Evolutionary conservation across 306 rosid species (phyloP).

Genomic region (Cajanus cajan): DNA sequence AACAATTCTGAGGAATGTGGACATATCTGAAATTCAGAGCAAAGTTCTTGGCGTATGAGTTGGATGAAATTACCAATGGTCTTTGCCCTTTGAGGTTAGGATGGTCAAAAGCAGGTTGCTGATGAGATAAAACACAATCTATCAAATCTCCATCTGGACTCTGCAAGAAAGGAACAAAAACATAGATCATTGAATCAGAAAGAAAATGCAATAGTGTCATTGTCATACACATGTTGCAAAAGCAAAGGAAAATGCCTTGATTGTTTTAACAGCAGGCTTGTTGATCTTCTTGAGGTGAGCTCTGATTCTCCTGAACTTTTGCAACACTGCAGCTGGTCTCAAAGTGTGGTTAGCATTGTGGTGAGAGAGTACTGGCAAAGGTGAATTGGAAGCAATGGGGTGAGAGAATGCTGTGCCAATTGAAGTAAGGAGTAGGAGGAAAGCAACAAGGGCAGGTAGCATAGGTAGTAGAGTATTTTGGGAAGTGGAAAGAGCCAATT

Average conservation of each 20-base stretch:
- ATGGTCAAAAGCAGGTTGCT: conserved; percentile 95
- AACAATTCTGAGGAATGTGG: conserved; percentile 18
- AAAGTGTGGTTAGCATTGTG: conserved; percentile 53
- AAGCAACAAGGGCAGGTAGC: conserved; percentile 57
- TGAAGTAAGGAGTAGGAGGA: conserved; percentile 55
- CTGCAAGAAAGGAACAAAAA: conserved; percentile 46
- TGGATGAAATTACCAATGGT: conserved; percentile 71
- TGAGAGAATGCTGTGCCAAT: conserved; percentile 51
- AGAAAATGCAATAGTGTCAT: not conserved
- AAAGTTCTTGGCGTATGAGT: not conserved
- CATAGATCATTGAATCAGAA: conserved; percentile 29
- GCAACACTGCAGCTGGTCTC: conserved; percentile 44
- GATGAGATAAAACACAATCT: conserved; percentile 81
- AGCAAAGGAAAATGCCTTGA: conserved; percentile 56
- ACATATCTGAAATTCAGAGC: not conserved
- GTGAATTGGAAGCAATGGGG: conserved; percentile 39
- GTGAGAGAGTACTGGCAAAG: conserved; percentile 27
- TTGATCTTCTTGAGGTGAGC: conserved; percentile 64
- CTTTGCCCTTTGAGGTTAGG: conserved; percentile 65
- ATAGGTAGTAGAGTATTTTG: conserved; percentile 31
- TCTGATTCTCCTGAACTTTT: conserved; percentile 43
- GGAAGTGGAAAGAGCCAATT: conserved; percentile 46
- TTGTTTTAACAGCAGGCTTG: conserved; percentile 85
- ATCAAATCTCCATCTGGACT: conserved; percentile 97
- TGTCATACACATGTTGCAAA: not conserved